These are phyloP conservation scores for Pholiota molesta DNA, from an alignment of 768 basidiomycete species.

Conservation along the genomic window DNA sequence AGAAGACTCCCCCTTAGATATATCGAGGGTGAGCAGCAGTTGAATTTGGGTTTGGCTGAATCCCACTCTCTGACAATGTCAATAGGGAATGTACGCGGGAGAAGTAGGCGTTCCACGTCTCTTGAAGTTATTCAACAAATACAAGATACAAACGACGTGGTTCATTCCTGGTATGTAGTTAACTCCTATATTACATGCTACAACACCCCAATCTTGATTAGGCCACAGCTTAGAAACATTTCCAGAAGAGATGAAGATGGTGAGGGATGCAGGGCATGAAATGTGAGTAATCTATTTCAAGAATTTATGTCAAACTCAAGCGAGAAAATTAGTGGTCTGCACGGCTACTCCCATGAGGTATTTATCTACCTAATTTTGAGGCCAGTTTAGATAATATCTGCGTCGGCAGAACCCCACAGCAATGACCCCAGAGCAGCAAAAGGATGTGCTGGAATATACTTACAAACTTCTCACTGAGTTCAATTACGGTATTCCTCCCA, in stretches of 20 bases:
- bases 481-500: conserved; percentile 59
- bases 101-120: conserved; percentile 73
- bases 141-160: conserved; percentile 67
- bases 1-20: conserved; percentile 73
- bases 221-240: conserved; percentile 79
- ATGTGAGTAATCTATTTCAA: conserved; percentile 37
- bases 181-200: no score
- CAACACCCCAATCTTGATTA: conserved; percentile 16
- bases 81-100: conserved; percentile 72
- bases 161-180: conserved; percentile 63
- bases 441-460: conserved; percentile 70
- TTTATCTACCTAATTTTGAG: neutral
- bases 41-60: neutral
- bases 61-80: no score
- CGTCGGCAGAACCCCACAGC: conserved; percentile 55
- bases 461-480: conserved; percentile 67
- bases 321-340: conserved; percentile 50
- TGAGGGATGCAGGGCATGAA: conserved; percentile 76
- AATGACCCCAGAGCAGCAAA: conserved; percentile 68
- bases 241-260: conserved; percentile 66
- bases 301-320: neutral
- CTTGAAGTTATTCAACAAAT: conserved; percentile 72
- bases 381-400: no score
- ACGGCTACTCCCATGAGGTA: conserved; percentile 75
- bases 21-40: conserved; percentile 50